Evolutionary conservation across 345 rosid species (phyloP).

Genomic region (Rhodamnia rubescens): DNA sequence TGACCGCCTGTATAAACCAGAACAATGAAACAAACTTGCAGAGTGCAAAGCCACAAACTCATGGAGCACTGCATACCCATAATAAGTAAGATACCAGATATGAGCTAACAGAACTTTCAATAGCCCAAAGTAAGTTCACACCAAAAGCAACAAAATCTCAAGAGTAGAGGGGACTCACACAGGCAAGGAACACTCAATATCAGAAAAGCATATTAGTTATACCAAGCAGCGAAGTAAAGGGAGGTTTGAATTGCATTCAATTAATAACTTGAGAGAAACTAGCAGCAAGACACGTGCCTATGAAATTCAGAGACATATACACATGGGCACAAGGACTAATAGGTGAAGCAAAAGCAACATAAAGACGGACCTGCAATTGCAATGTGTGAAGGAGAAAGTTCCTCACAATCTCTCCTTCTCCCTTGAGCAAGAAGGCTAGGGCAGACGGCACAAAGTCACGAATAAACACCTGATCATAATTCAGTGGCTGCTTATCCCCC

Average conservation of each 20-base stretch:
- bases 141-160: neutral
- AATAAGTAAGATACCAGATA: neutral
- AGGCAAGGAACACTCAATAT: neutral
- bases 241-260: neutral
- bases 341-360: neutral
- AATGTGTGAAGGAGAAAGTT: conserved; percentile 89
- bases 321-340: neutral
- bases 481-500: conserved; percentile 67
- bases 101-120: neutral
- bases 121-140: neutral
- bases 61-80: neutral
- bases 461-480: conserved; percentile 94
- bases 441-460: conserved; percentile 96
- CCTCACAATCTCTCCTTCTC: conserved; percentile 88
- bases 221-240: neutral
- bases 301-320: neutral
- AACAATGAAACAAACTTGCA: neutral
- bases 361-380: conserved; percentile 67
- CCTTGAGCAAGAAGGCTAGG: conserved; percentile 85
- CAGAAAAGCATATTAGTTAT: neutral
- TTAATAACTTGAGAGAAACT: neutral
- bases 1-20: neutral
- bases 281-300: neutral
- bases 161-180: neutral
- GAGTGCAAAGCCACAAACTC: neutral